Percentiles rank a stretch among this genome's conserved stretches.
phyloP scores from a whole-genome alignment of 768 basidiomycete species.

The Lactifluus rugatus region DNA sequence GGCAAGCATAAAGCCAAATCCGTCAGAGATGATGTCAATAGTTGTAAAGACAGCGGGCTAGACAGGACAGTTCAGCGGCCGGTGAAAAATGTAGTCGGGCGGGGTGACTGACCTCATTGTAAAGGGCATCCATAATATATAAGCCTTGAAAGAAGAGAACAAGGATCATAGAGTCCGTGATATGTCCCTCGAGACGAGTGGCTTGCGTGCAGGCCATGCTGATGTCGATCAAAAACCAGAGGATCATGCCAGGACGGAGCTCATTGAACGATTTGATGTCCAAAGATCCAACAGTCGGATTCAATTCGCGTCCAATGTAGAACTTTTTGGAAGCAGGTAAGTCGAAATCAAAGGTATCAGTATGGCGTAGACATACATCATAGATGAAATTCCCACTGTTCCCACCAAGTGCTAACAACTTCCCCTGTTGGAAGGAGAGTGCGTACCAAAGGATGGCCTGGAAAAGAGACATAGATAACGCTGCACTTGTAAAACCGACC shows the following conservation, averaged over 20 bases:
- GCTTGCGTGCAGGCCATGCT: constrained; percentile 90
- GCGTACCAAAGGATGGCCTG: constrained; percentile 69
- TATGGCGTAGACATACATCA: constrained; percentile 52
- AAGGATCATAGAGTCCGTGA: constrained; percentile 90
- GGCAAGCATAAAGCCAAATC: constrained; percentile 97
- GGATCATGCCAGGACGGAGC: constrained; percentile 80
- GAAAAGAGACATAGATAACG: constrained; percentile 63
- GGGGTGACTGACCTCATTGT: constrained; percentile 63
- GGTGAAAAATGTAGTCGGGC: background rate
- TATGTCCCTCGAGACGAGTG: constrained; percentile 57
- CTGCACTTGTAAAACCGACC: constrained; percentile 79
- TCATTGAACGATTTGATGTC: constrained; percentile 75
- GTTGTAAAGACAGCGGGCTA: constrained; percentile 85
- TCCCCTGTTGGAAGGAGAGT: constrained; percentile 55
- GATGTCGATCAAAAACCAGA: constrained; percentile 86
- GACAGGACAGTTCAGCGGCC: background rate
- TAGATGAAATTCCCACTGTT: constrained; percentile 83
- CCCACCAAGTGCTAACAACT: constrained; percentile 83
- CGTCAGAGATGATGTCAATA: constrained; percentile 97
- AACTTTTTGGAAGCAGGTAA: constrained; percentile 39
- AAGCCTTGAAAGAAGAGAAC: constrained; percentile 76
- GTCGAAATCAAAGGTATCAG: background rate
- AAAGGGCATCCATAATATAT: constrained; percentile 81
- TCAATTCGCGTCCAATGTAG: constrained; percentile 90
- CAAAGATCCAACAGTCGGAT: constrained; percentile 73